phyloP scores from a whole-genome alignment of 2,329 filamentous ascomycete genomes.

The Pezicula radicicola region DNA sequence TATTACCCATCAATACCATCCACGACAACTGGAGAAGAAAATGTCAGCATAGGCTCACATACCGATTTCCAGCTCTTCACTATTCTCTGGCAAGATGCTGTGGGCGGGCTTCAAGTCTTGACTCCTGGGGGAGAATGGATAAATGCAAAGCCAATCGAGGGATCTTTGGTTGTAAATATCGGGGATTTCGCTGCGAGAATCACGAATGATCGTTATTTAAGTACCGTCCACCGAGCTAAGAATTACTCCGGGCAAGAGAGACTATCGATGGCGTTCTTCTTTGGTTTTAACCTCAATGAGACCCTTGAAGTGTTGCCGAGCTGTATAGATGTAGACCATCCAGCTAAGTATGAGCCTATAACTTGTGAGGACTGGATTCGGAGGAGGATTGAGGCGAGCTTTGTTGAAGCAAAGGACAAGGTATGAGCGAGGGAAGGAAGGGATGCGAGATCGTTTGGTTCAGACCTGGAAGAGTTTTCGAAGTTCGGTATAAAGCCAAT shows the following conservation, averaged over 20 bases:
- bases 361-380: neutral
- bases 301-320: neutral
- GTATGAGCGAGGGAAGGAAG: too few species aligned
- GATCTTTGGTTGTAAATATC: conserved; percentile 42
- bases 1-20: conserved; percentile 25
- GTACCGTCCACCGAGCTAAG: conserved; percentile 77
- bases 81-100: conserved; percentile 42
- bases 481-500: too few species aligned
- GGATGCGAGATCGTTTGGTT: too few species aligned
- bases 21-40: conserved; percentile 5
- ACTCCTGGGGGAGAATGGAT: conserved; percentile 39
- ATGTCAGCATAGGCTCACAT: conserved; percentile 36
- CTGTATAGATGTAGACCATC: conserved; percentile 26
- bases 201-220: conserved; percentile 74
- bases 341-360: neutral
- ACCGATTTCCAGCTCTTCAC: conserved; percentile 43
- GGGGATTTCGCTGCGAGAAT: conserved; percentile 67
- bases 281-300: conserved; percentile 53
- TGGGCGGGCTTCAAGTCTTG: conserved; percentile 42
- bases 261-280: conserved; percentile 81
- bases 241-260: conserved; percentile 68
- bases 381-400: neutral
- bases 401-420: neutral
- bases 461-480: too few species aligned
- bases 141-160: conserved; percentile 36